Evolutionary conservation across 345 rosid species (phyloP), one percentile per base, ranked within the genome.

Genomic region (Nasturtium officinale): DNA sequence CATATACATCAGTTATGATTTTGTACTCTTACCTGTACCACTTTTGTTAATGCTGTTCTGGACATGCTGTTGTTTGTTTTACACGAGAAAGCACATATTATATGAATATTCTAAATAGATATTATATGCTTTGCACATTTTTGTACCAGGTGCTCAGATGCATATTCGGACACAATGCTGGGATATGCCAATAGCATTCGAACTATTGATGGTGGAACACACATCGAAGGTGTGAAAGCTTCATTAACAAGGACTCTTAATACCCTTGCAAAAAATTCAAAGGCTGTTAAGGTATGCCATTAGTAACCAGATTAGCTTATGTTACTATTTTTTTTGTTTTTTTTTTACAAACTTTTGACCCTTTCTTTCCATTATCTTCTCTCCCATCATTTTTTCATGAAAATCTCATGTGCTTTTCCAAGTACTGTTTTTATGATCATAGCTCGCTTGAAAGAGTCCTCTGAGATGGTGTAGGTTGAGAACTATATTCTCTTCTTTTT

Each of bases 121-220:
- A 37, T 55, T 77, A 32, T 77, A 78, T 61, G 78, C 68, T 47
- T 55, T 35, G 3, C 11, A 47, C 66, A 28, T 63, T 38, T 7
- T 64, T 71, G 52, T 72, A 50, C 67, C 63, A 92, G 99, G 99
- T 95, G 96, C 75, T 85, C 90, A 46, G 98, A 95, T 89, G 98
- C 94, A 73, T 95, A 95, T 82, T 90, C 99, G 47, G 99, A 91
- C 83, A 91, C 94, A 59, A 77, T 91, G 80, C 83, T 96, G 26
- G 99, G 99, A 69, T 96, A 96, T 71, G 97, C 98, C 53, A 96
- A 96, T 82, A 92, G 99, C 83, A 89, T 92, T 69, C 92, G 96
- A 5, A 96, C 97, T 33, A 69, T 90, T 82, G 99, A 96, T 85
- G 99, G 97, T 79, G 98, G 98, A 51, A 96, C 98, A 47, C 98